A percentile compares a stretch with the other conserved stretches of the same genome.
These are phyloP conservation scores for Drechmeria coniospora DNA, from an alignment of 2,329 filamentous ascomycete genomes.

Conservation along the genomic window DNA sequence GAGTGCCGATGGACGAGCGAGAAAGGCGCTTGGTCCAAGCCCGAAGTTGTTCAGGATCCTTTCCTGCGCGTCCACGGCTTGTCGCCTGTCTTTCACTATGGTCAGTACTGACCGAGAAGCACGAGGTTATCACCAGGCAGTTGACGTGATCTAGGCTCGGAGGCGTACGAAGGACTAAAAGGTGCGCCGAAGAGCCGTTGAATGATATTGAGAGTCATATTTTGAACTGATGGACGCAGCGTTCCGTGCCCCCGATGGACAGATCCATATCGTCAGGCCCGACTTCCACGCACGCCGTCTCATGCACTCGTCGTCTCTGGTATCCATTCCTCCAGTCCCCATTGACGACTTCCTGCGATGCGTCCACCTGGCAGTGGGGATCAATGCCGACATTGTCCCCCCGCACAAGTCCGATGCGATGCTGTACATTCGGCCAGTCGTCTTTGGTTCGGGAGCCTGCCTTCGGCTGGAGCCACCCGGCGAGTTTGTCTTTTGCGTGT, in stretches of 20 bases:
- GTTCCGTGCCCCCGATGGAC: neutral
- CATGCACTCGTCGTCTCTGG: constrained; percentile 8
- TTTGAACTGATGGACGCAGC: neutral
- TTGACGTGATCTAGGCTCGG: constrained; percentile 1
- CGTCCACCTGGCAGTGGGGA: constrained; percentile 43
- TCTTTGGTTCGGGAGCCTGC: constrained; percentile 32
- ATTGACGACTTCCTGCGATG: constrained; percentile 40
- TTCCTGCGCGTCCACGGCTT: constrained; percentile 3
- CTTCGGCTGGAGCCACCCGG: constrained; percentile 21
- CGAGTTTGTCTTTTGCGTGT: constrained; percentile 47
- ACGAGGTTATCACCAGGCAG: neutral
- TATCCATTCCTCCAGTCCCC: constrained; percentile 48
- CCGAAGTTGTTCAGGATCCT: constrained; percentile 2
- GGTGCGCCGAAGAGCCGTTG: neutral
- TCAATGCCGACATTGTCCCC: constrained; percentile 53
- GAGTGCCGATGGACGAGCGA: constrained; percentile 1
- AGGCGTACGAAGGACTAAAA: constrained; percentile 4
- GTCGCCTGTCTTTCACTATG: constrained; percentile 3
- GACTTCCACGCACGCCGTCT: constrained; percentile 1
- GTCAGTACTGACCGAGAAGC: neutral
- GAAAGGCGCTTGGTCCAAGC: constrained; percentile 2
- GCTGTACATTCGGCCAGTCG: constrained; percentile 52
- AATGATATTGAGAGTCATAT: neutral
- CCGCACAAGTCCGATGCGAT: constrained; percentile 45
- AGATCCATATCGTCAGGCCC: constrained; percentile 1